These are phyloP conservation scores for Parasitella parasitica DNA, from an alignment of 371 early-diverging fungal species.

Conservation along the genomic window DNA sequence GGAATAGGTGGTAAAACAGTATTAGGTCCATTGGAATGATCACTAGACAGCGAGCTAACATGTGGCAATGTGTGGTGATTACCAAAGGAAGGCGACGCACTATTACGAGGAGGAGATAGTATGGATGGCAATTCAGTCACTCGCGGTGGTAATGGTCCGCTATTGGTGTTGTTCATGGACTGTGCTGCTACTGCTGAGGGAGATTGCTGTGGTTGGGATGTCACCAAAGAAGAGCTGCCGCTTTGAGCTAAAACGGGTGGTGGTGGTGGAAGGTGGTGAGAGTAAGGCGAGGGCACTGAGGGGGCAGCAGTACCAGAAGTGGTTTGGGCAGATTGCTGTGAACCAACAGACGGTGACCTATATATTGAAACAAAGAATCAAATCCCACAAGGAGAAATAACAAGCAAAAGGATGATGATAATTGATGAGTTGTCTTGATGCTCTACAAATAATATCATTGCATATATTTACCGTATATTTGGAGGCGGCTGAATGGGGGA, in stretches of 20 bases:
- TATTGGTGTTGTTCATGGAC: background rate
- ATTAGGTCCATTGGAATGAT: background rate
- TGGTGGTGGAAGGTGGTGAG: conserved; percentile 27
- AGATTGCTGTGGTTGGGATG: background rate
- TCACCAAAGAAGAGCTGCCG: background rate
- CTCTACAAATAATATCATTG: background rate
- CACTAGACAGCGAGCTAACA: conserved; percentile 17
- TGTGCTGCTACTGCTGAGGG: background rate
- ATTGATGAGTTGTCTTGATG: background rate
- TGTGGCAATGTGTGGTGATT: conserved; percentile 13
- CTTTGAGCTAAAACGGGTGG: conserved; percentile 15
- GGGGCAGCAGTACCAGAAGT: background rate
- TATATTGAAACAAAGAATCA: background rate
- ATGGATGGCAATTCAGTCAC: conserved; percentile 27
- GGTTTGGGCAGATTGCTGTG: conserved; percentile 2
- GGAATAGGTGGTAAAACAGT: conserved; percentile 18
- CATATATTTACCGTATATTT: conserved; percentile 25
- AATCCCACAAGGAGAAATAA: background rate
- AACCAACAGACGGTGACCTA: conserved; percentile 13
- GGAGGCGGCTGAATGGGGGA: conserved; percentile 29
- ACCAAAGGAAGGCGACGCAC: conserved; percentile 18
- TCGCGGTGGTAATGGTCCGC: conserved; percentile 4
- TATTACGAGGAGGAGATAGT: conserved; percentile 15
- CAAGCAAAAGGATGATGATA: background rate
- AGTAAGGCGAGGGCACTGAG: conserved; percentile 17